Evolutionary conservation across 441 rosid genomes (phyloP).

Genomic region (Isatis lusitanica): DNA sequence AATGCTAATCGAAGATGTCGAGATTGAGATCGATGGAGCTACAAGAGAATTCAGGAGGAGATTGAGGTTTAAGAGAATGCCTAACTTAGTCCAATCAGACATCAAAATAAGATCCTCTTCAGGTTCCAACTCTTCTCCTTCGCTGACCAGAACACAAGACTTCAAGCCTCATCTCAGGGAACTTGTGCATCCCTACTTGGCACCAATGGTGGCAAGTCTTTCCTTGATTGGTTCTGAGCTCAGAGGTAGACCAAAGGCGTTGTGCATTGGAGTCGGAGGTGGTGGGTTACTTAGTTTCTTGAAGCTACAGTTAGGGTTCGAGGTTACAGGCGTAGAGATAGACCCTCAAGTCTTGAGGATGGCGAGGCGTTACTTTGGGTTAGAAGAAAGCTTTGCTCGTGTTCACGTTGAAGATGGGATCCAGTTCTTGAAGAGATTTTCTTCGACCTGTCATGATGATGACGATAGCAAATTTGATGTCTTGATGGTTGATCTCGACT

Average conservation of each 20-base stretch:
- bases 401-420: slow-evolving; percentile 60
- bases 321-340: slow-evolving; percentile 68
- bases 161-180: slow-evolving; percentile 49
- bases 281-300: slow-evolving; percentile 79
- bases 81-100: slow-evolving; percentile 72
- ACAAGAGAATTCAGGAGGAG: slow-evolving; percentile 70
- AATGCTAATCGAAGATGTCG: slow-evolving; percentile 81
- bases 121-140: slow-evolving; percentile 17
- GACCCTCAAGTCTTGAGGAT: slow-evolving; percentile 69
- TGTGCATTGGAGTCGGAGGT: slow-evolving; percentile 90
- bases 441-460: slow-evolving; percentile 10
- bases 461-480: slow-evolving; percentile 53
- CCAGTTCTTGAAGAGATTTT: slow-evolving; percentile 44
- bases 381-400: slow-evolving; percentile 47
- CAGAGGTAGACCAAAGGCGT: slow-evolving; percentile 52
- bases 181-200: slow-evolving; percentile 72
- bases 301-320: slow-evolving; percentile 52
- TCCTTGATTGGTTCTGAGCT: slow-evolving; percentile 40
- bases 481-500: slow-evolving; percentile 84
- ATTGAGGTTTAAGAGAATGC: slow-evolving; percentile 87
- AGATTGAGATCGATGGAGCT: slow-evolving; percentile 35
- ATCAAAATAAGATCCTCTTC: slow-evolving; percentile 35
- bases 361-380: slow-evolving; percentile 65
- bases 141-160: slow-evolving; percentile 34
- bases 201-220: slow-evolving; percentile 82